Base-by-base conservation (phyloP, 2,329 filamentous ascomycete genomes). In the Colletotrichum eleusines region DNA sequence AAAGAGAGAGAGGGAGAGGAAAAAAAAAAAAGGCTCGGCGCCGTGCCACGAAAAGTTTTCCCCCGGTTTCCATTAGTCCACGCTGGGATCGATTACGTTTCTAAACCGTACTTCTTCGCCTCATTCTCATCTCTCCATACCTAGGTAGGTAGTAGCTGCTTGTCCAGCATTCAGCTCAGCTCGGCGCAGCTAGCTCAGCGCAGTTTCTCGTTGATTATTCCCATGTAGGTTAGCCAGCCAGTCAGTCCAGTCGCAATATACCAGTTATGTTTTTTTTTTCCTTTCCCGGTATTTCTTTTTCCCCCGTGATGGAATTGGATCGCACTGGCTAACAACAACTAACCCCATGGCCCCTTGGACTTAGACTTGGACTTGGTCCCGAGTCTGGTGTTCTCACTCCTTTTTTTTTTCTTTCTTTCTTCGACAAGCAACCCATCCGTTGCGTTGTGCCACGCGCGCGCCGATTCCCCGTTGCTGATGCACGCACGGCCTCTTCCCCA, bases 31-130 rank as follows among this genome's bases (percentile, higher is more conserved):
- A n/a, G n/a, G n/a, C n/a, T n/a, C n/a, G n/a, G n/a, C 63, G 57
- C 54, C 48, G 35, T 48, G 54, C 40, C 59, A 14, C 40, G 54
- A 69, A 72, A 65, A 65, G 54, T 65, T 72, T 72, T 72, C 50
- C 48, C 63, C 63, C 48, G 18, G 50, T 73, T 72, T 73, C 69
- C 26, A 68, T 73, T 72, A 72, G 69, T 72, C 69, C 59, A 50
- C 59, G 35, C 12, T 44, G 61, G 69, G 74, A 75, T 73, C 74
- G 66, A 74, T 78, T 79, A 78, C 76, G 74, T 76, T 79, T 76
- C 68, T 66, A 63, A 73, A 72, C 59, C 73, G 59, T 62, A 58
- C 50, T 50, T 58, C 63, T 50, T 70, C 72, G 69, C 72, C 69
- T 69, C 72, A 72, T 69, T 61, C 63, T 67, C 65, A 63, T 65